phyloP scores from a whole-genome alignment of 2,329 filamentous ascomycete genomes.

The Aspergillus pseudonomiae region DNA sequence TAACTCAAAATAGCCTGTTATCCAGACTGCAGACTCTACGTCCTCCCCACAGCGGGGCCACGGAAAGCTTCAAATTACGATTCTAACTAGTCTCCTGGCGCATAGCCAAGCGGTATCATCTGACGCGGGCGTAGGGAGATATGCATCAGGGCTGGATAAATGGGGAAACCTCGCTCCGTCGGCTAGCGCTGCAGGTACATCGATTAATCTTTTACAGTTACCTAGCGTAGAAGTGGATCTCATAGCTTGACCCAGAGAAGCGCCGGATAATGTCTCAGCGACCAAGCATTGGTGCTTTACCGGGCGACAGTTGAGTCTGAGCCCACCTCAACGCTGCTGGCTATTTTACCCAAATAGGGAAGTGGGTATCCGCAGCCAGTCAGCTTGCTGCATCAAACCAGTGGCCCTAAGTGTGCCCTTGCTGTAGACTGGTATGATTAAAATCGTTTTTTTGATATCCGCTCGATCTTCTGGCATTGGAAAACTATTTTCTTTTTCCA shows the following conservation, averaged over 20 bases:
- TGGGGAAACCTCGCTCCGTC: background rate
- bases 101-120: background rate
- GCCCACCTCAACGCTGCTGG: background rate
- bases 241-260: background rate
- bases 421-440: background rate
- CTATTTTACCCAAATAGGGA: slow-evolving; percentile 6
- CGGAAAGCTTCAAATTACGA: background rate
- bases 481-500: background rate
- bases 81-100: background rate
- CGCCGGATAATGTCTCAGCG: background rate
- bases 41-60: background rate
- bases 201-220: background rate
- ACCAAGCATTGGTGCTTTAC: background rate
- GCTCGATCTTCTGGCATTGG: background rate
- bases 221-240: background rate
- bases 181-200: background rate
- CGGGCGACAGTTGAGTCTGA: background rate
- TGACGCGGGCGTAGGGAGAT: background rate
- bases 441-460: background rate
- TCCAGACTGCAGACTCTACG: background rate
- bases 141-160: too few species aligned
- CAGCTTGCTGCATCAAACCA: background rate
- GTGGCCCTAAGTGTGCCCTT: background rate
- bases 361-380: background rate
- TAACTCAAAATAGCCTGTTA: background rate